Conservation (phyloP, 352 stramenopile species). For the Phytophthora pinifolia region DNA sequence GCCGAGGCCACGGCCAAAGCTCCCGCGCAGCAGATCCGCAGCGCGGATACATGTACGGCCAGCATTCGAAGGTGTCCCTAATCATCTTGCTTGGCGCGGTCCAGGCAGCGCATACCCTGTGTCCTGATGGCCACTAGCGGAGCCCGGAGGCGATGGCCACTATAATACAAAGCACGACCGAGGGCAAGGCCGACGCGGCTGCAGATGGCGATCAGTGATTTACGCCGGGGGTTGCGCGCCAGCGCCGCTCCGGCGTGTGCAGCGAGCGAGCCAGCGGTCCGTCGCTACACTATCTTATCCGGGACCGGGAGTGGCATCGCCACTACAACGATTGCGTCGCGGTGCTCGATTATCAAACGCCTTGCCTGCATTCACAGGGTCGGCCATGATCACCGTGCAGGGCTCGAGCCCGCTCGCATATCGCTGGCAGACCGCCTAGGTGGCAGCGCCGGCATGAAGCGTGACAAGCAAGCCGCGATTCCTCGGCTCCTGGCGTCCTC, state of each 20-base stretch:
- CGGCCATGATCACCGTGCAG: neutral
- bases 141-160: neutral
- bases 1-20: neutral
- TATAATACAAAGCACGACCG: neutral
- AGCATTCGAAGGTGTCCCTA: slow-evolving; percentile 12
- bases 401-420: slow-evolving; percentile 12
- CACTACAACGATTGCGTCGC: slow-evolving; percentile 14
- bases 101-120: neutral
- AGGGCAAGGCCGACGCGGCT: too few species aligned
- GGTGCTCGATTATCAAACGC: slow-evolving; percentile 10
- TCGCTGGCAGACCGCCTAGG: neutral
- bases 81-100: slow-evolving; percentile 14
- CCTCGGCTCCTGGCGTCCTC: too few species aligned
- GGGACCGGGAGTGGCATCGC: too few species aligned
- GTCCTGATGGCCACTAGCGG: neutral
- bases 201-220: too few species aligned
- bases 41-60: neutral
- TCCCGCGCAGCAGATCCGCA: slow-evolving; percentile 20
- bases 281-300: neutral
- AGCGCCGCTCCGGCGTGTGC: too few species aligned
- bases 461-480: too few species aligned
- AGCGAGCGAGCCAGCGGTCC: neutral
- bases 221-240: too few species aligned
- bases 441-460: too few species aligned
- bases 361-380: slow-evolving; percentile 12